Conservation (phyloP, 1,139 yeast genomes). For the Pichia sp. region DNA sequence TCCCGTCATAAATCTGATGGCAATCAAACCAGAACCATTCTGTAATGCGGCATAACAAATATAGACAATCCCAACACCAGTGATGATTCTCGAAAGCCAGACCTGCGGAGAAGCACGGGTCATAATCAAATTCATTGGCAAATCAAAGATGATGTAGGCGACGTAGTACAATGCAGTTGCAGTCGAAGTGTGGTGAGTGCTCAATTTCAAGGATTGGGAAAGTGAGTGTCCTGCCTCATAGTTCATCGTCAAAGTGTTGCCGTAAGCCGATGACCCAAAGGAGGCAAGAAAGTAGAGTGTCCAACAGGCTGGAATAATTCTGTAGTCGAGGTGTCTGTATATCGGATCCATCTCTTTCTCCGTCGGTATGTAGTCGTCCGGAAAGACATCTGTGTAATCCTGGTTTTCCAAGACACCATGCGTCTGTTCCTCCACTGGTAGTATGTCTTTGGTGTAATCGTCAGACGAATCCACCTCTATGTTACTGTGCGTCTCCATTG, state of each 20-base stretch:
- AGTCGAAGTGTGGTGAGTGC: constrained; percentile 57
- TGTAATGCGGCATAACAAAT: constrained; percentile 63
- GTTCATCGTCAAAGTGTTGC: constrained; percentile 82
- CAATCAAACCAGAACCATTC: constrained; percentile 58
- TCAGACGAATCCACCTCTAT: neutral
- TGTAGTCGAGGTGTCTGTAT: constrained; percentile 60
- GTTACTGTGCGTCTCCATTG: neutral
- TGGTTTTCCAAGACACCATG: neutral
- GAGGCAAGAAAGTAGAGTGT: constrained; percentile 72
- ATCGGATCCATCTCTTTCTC: constrained; percentile 49
- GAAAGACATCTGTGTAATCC: constrained; percentile 8
- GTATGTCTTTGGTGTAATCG: neutral
- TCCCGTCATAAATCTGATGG: constrained; percentile 72
- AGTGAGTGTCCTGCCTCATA: constrained; percentile 59
- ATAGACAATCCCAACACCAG: constrained; percentile 73
- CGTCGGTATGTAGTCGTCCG: constrained; percentile 23
- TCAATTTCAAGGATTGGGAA: constrained; percentile 47
- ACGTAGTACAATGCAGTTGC: constrained; percentile 83
- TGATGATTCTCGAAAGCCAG: constrained; percentile 77
- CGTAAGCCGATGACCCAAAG: constrained; percentile 74
- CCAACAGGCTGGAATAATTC: constrained; percentile 86
- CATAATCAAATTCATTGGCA: constrained; percentile 84
- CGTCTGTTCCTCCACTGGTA: neutral
- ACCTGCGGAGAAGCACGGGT: constrained; percentile 80
- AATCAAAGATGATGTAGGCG: constrained; percentile 77